Evolutionary conservation across 1,284 basidiomycete genomes (phyloP).

Genomic region (Fomes fomentarius): DNA sequence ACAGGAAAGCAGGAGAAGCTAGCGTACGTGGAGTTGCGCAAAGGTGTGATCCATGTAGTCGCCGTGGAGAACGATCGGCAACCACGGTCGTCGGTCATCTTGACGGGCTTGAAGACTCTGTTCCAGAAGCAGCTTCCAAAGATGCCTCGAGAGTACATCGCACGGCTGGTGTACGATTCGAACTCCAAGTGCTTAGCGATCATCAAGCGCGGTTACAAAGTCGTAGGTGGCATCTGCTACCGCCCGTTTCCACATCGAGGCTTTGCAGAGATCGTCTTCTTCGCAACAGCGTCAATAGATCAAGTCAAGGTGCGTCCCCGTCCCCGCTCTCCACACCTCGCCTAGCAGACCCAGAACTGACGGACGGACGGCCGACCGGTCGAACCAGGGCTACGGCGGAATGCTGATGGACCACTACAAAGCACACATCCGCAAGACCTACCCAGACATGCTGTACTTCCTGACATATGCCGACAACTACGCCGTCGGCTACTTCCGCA

Average conservation of each 20-base stretch:
- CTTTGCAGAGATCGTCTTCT: constrained; percentile 99
- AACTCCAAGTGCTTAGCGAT: constrained; percentile 95
- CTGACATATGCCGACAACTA: constrained; percentile 99
- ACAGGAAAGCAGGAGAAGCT: constrained; percentile 70
- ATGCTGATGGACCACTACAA: constrained; percentile 99
- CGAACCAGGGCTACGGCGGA: constrained; percentile 96
- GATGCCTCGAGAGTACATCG: constrained; percentile 99
- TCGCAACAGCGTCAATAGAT: constrained; percentile 95
- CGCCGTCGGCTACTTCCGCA: constrained; percentile 98
- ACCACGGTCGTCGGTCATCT: constrained; percentile 80
- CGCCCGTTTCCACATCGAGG: constrained; percentile 93
- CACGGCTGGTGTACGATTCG: constrained; percentile 90
- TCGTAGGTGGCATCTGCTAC: constrained; percentile 98
- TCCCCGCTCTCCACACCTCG: no score
- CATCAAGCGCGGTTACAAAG: constrained; percentile 93
- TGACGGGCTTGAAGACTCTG: constrained; percentile 94
- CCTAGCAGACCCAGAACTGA: no score
- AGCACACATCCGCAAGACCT: constrained; percentile 82
- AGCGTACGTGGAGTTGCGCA: constrained; percentile 82
- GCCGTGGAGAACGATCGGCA: constrained; percentile 86
- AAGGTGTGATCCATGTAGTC: constrained; percentile 83
- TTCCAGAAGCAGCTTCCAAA: constrained; percentile 98
- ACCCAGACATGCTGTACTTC: constrained; percentile 91
- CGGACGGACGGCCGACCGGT: no score
- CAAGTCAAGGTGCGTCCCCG: constrained; percentile 88